Percentiles rank a stretch among this genome's conserved stretches.
Evolutionary conservation across 2,329 filamentous ascomycete species (phyloP).

Genomic region (Aspergillus novoparasiticus): DNA sequence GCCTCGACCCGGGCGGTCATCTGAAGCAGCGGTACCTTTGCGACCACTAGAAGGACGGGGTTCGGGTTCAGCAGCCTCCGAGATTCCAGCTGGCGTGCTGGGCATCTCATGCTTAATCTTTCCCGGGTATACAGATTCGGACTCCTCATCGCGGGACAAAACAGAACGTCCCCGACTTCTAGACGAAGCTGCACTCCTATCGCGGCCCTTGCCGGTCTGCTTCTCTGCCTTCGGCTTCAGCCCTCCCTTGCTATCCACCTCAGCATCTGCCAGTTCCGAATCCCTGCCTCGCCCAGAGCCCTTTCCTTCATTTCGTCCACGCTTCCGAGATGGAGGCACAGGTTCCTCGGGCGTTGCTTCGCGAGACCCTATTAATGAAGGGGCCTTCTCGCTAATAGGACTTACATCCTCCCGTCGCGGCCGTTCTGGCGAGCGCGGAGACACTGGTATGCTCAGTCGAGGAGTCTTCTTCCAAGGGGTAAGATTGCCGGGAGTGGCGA

Average conservation of each 20-base stretch:
- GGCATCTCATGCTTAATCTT: constrained; percentile 39
- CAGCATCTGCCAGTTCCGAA: constrained; percentile 16
- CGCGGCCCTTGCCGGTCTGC: constrained; percentile 30
- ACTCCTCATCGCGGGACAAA: constrained; percentile 37
- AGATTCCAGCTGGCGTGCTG: constrained; percentile 36
- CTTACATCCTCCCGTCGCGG: constrained; percentile 48
- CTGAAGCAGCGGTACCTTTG: constrained; percentile 24
- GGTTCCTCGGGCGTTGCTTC: constrained; percentile 29
- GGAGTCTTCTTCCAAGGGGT: constrained; percentile 49
- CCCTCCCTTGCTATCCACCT: constrained; percentile 21
- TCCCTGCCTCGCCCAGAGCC: constrained; percentile 26
- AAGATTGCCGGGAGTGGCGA: constrained; percentile 43
- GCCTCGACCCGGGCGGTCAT: constrained; percentile 31
- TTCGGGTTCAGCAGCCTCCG: constrained; percentile 36
- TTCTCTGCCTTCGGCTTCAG: constrained; percentile 32
- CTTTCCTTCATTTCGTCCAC: constrained; percentile 22
- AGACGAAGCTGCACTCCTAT: constrained; percentile 38
- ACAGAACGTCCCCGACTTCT: constrained; percentile 41
- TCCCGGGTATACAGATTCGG: constrained; percentile 19
- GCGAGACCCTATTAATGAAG: constrained; percentile 38
- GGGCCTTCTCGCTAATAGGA: constrained; percentile 47
- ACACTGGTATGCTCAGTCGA: constrained; percentile 35
- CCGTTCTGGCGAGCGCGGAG: constrained; percentile 42
- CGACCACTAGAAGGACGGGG: constrained; percentile 32
- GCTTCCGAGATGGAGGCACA: constrained; percentile 22